phyloP scores from a whole-genome alignment of 495 filamentous ascomycete species.

The Aspergillus cristatus region DNA sequence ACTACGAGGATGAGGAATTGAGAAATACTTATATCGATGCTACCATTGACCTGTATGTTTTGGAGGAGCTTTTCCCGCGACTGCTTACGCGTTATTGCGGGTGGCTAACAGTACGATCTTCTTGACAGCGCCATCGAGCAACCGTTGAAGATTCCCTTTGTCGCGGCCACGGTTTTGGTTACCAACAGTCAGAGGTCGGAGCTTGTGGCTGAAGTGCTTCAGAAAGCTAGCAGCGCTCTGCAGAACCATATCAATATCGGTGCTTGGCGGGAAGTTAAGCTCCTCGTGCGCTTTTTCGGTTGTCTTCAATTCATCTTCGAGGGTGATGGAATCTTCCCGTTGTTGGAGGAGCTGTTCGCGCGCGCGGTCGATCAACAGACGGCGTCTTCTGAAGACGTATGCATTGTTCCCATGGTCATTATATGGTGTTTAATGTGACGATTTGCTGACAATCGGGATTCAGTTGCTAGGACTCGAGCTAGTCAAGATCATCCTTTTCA shows the following conservation, averaged over 20 bases:
- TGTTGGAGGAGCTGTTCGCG: conserved; percentile 77
- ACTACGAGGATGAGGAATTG: conserved; percentile 72
- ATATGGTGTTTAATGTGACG: too few species aligned
- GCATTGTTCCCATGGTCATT: too few species aligned
- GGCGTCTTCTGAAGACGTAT: conserved; percentile 79
- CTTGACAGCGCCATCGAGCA: conserved; percentile 60
- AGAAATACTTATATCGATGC: conserved; percentile 60
- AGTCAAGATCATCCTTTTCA: conserved; percentile 89
- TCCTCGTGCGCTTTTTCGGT: conserved; percentile 76
- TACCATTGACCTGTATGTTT: conserved; percentile 59
- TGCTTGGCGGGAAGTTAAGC: conserved; percentile 84
- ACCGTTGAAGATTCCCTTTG: conserved; percentile 91
- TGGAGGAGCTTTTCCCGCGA: background rate
- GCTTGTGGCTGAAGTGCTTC: conserved; percentile 57
- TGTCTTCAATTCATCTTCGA: conserved; percentile 71
- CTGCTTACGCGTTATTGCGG: background rate
- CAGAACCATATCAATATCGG: conserved; percentile 59
- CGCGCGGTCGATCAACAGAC: conserved; percentile 84
- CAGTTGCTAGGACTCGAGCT: conserved; percentile 69
- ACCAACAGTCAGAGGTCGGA: conserved; percentile 66
- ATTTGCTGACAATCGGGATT: conserved; percentile 13
- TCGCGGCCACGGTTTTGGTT: conserved; percentile 69
- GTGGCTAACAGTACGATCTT: conserved; percentile 1
- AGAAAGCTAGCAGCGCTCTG: conserved; percentile 43
- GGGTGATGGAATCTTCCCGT: conserved; percentile 75